Evolutionary conservation across 345 rosid species (phyloP), one percentile per base, ranked within the genome.

Genomic region (Limnanthes douglasii): DNA sequence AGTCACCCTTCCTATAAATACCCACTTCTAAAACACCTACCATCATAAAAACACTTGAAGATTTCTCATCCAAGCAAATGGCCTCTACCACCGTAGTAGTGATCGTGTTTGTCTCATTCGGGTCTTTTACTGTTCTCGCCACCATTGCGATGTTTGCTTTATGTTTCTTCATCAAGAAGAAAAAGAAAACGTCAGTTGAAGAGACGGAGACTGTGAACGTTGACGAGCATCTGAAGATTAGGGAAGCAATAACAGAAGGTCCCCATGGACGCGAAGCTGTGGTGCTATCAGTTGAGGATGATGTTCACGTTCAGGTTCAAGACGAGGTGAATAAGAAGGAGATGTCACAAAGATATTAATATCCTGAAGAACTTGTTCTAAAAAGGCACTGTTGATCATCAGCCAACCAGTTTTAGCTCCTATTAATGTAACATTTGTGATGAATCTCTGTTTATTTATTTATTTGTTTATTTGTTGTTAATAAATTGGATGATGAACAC

Each of bases 171-270:
- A 27, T 70, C 48, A 63, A 62, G 74, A 75, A 61, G 66, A 69
- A 38, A 45, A 53, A 45, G 50, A 75, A 59, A 49, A 69, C 53
- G 47, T 31, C 23, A 11, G 8, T 18, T 23, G 37, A 68, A 23
- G 65, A 65, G 45, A 33, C 11, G 0, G 69, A 55, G 4, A 1
- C 31, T 0, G 53, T 70, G 14, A 70, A 43, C 20, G 42, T 70
- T 0, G 65, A 75, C 52, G 83, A 80, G 16, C 83, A 70, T 31
- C 24, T 54, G 50, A 75, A 63, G 56, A 48, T 73, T 45, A 80
- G 65, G 43, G 78, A 80, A 37, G 55, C 58, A 18, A 54, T 63
- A 18, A 79, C 65, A 2, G 46, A 37, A 9, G 79, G 80, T 3
- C 79, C 75, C 18, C 35, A 60, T 36, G 93, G 93, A 27, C 36